phyloP scores from a whole-genome alignment of 2,329 filamentous ascomycete genomes.

The Bipolaris oryzae region DNA sequence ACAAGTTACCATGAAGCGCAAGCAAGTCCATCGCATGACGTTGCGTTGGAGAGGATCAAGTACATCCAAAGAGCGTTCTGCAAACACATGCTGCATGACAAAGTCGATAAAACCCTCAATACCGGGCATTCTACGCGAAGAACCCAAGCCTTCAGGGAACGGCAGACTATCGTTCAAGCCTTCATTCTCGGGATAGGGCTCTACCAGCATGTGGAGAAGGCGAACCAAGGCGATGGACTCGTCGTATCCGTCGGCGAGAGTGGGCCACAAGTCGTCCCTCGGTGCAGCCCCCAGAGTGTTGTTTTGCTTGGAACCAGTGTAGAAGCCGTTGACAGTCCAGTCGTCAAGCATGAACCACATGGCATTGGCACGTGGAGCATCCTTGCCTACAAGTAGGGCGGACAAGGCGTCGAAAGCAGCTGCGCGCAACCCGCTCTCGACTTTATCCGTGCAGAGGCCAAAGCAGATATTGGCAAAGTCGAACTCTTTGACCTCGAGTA shows the following conservation, averaged over 20 bases:
- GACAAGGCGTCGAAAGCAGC: constrained; percentile 81
- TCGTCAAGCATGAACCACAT: constrained; percentile 84
- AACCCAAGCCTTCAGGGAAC: constrained; percentile 85
- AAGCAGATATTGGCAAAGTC: constrained; percentile 76
- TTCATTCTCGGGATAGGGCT: constrained; percentile 66
- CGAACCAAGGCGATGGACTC: constrained; percentile 84
- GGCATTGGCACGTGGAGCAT: constrained; percentile 66
- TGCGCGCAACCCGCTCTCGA: constrained; percentile 78
- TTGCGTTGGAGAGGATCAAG: constrained; percentile 69
- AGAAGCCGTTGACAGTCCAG: constrained; percentile 64
- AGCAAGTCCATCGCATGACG: constrained; percentile 76
- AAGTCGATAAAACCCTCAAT: constrained; percentile 95
- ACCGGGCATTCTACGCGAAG: constrained; percentile 77
- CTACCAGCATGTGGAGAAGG: constrained; percentile 73
- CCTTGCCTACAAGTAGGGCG: constrained; percentile 77
- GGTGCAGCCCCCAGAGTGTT: constrained; percentile 29
- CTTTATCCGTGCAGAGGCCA: constrained; percentile 76
- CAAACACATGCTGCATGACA: constrained; percentile 78
- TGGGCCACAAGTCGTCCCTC: constrained; percentile 64
- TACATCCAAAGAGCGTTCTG: constrained; percentile 68
- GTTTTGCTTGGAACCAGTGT: constrained; percentile 40
- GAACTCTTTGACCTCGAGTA: constrained; percentile 71
- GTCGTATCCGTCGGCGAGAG: constrained; percentile 79
- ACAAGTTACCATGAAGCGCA: constrained; percentile 81
- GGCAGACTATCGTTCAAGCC: constrained; percentile 76